Base-by-base conservation (phyloP, 2,329 filamentous ascomycete species). In the Ophiosphaerella herpotricha region DNA sequence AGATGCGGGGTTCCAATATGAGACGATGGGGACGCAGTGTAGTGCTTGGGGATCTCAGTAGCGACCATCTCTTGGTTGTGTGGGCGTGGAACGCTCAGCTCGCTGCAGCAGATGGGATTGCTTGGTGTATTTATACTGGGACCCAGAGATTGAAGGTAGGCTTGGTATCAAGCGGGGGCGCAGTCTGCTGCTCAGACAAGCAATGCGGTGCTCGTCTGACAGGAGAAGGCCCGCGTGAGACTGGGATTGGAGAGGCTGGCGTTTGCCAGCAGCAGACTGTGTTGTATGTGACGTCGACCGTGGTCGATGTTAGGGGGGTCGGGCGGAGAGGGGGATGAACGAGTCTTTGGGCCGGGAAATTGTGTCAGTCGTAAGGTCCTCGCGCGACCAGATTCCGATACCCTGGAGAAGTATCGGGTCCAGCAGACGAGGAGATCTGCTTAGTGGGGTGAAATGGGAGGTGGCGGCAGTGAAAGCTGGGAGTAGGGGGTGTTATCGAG, bases 161-260 rank as follows among this genome's bases (percentile, higher is more conserved):
- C 55, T 70, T 60, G 64, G 87, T 88, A 89, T 48, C 39, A 89
- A 94, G 91, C 43, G 29, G 43, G 26, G 43, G 43, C 91, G 90
- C 91, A 91, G 89, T 91, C 91, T 95, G 86, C 89, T 86, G 83
- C 90, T 85, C 90, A 95, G 91, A 93, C 90, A 90, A 92, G 92
- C 88, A 85, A 88, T 91, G 88, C 85, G 85, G 87, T 82, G 89
- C 89, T 82, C 89, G 91, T 84, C 86, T 89, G 90, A 92, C 90
- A 81, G 92, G 89, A 94, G 90, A 91, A 94, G 91, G 90, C 91
- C 90, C 91, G 94, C 88, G 64, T 60, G 58, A 61, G 77, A 80
- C 82, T 29, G 79, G 80, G 75, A 75, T 66, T 76, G 68, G 65
- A 70, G 80, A 83, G 84, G 89, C 88, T 93, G 89, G 91, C 89